These are phyloP conservation scores for Colletotrichum brevisporum DNA, from an alignment of 2,329 filamentous ascomycete genomes.

Conservation along the genomic window DNA sequence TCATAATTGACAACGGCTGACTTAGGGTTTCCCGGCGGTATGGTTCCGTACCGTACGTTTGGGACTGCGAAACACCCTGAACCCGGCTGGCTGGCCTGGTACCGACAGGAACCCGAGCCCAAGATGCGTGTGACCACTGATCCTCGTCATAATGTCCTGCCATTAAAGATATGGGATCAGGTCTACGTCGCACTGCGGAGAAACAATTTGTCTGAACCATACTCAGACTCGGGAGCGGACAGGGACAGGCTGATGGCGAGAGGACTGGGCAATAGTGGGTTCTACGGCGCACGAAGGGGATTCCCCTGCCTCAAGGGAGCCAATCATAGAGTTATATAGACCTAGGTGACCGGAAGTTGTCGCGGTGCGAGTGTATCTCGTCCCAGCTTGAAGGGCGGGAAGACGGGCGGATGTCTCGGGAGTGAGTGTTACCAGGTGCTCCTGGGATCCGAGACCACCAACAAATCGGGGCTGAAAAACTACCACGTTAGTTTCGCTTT, in stretches of 20 bases:
- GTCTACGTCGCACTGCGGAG: not conserved
- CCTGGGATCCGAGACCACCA: not conserved
- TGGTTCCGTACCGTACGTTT: not conserved
- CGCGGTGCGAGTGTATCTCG: not conserved
- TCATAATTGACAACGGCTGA: not conserved
- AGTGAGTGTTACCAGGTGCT: slow-evolving; percentile 1
- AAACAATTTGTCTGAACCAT: too few species aligned
- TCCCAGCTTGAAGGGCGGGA: not conserved
- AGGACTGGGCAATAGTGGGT: not conserved
- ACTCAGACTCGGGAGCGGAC: not conserved
- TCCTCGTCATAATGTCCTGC: not conserved
- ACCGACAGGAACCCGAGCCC: not conserved
- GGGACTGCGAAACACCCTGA: not conserved
- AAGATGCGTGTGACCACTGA: not conserved
- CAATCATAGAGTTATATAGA: not conserved
- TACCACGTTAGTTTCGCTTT: not conserved
- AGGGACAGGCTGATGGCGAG: not conserved
- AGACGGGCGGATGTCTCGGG: slow-evolving; percentile 15
- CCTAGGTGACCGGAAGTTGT: not conserved
- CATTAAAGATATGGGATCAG: not conserved
- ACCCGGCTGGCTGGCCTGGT: not conserved
- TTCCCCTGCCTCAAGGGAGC: not conserved
- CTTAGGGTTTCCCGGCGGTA: slow-evolving; percentile 12
- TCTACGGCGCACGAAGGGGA: not conserved
- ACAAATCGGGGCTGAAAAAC: too few species aligned